These are phyloP conservation scores for Sclerotinia subarctica DNA, from an alignment of 2,329 filamentous ascomycete genomes.

Conservation along the genomic window DNA sequence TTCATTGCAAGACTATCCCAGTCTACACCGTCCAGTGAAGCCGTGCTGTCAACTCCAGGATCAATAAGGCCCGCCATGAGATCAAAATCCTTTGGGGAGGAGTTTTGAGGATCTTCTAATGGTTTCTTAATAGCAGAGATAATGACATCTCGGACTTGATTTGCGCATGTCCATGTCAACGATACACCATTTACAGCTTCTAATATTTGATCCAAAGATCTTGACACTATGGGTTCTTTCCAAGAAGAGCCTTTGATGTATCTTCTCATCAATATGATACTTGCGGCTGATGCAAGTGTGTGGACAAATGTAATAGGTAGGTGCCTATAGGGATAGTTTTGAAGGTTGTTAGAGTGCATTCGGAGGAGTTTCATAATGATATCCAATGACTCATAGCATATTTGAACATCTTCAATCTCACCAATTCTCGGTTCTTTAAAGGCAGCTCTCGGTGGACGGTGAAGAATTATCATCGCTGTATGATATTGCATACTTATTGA, in stretches of 20 bases:
- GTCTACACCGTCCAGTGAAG: constrained; percentile 16
- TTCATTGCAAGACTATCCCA: constrained; percentile 20
- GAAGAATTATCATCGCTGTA: constrained; percentile 51
- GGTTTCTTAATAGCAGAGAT: constrained; percentile 25
- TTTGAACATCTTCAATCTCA: constrained; percentile 47
- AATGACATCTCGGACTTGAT: constrained; percentile 43
- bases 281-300: constrained; percentile 48
- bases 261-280: constrained; percentile 47
- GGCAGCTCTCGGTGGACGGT: constrained; percentile 47
- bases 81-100: constrained; percentile 27
- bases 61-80: constrained; percentile 25
- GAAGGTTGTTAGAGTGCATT: constrained; percentile 41
- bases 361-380: constrained; percentile 47
- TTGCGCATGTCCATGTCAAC: constrained; percentile 47
- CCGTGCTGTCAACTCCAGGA: neutral
- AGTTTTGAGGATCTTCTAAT: constrained; percentile 11
- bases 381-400: constrained; percentile 49
- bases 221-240: constrained; percentile 47
- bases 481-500: constrained; percentile 46
- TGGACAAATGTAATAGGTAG: constrained; percentile 50
- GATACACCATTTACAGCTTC: constrained; percentile 53
- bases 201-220: constrained; percentile 48
- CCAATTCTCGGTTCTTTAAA: constrained; percentile 43
- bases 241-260: constrained; percentile 41
- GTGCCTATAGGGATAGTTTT: constrained; percentile 43